phyloP scores from a whole-genome alignment of 2,329 filamentous ascomycete species.

The Tothia fuscella region DNA sequence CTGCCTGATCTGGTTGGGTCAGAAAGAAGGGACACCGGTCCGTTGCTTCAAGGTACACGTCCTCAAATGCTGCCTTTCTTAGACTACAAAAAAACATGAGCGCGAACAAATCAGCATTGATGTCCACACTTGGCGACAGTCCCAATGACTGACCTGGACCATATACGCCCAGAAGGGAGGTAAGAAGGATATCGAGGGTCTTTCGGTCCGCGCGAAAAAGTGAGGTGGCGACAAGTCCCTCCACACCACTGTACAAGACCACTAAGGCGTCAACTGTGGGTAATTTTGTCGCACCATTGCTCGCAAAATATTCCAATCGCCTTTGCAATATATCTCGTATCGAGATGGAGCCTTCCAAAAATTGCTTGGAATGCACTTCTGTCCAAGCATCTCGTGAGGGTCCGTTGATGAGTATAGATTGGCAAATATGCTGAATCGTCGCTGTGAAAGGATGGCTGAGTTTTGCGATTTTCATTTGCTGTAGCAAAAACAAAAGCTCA shows the following conservation, averaged over 20 bases:
- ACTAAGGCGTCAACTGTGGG: not conserved
- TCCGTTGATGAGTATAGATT: not conserved
- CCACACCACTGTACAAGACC: not conserved
- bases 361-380: not conserved
- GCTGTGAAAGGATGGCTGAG: not conserved
- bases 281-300: not conserved
- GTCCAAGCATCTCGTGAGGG: slow-evolving; percentile 1
- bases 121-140: not conserved
- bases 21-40: slow-evolving; percentile 5
- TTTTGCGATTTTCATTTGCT: slow-evolving; percentile 1
- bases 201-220: not conserved
- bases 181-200: slow-evolving; percentile 1
- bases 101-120: slow-evolving; percentile 5
- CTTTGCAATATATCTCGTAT: not conserved
- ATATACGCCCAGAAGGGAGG: not conserved
- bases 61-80: slow-evolving; percentile 4
- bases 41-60: slow-evolving; percentile 5
- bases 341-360: not conserved
- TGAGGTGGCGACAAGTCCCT: not conserved
- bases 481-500: slow-evolving; percentile 3
- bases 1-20: slow-evolving; percentile 7
- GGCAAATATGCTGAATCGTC: not conserved
- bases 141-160: not conserved
- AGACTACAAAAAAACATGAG: slow-evolving; percentile 5
- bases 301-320: not conserved